Evolutionary conservation across 345 rosid species (phyloP).

Genomic region (Euclidium syriacum): DNA sequence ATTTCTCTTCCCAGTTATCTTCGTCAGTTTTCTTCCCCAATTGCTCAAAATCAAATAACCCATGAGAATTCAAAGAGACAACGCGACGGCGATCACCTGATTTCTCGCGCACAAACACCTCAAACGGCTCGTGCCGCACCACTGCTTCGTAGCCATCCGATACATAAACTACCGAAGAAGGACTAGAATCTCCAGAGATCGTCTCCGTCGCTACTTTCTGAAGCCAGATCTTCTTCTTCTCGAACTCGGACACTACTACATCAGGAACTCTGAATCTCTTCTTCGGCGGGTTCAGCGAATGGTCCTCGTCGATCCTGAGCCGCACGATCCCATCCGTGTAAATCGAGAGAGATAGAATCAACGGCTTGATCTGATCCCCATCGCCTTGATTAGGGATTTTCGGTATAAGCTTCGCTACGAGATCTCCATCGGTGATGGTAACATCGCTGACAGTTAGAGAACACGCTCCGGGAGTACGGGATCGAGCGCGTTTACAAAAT

Average conservation of each 20-base stretch:
- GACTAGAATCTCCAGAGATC: slow-evolving; percentile 41
- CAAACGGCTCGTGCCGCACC: slow-evolving; percentile 79
- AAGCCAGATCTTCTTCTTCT: slow-evolving; percentile 66
- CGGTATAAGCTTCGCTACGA: slow-evolving; percentile 65
- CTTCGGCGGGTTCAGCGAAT: slow-evolving; percentile 47
- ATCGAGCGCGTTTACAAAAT: slow-evolving; percentile 91
- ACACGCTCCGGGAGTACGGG: slow-evolving; percentile 61
- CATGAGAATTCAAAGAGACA: slow-evolving; percentile 71
- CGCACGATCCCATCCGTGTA: slow-evolving; percentile 66
- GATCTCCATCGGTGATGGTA: slow-evolving; percentile 61
- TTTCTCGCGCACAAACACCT: slow-evolving; percentile 68
- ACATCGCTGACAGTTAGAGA: slow-evolving; percentile 48
- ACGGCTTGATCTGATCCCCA: slow-evolving; percentile 45
- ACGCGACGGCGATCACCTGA: slow-evolving; percentile 47
- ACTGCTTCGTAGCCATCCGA: slow-evolving; percentile 72
- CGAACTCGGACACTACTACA: slow-evolving; percentile 61
- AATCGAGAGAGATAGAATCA: slow-evolving; percentile 64
- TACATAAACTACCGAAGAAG: slow-evolving; percentile 60
- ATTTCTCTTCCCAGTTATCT: slow-evolving; percentile 91
- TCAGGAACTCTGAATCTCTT: slow-evolving; percentile 83
- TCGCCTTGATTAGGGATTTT: slow-evolving; percentile 26
- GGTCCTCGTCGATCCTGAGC: slow-evolving; percentile 80
- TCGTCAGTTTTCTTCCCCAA: slow-evolving; percentile 59
- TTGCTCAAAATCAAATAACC: slow-evolving; percentile 89
- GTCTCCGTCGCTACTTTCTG: slow-evolving; percentile 47